Percentiles rank a stretch among this genome's conserved stretches.
phyloP scores from a whole-genome alignment of 1,284 basidiomycete genomes.

The Sporisorium scitamineum region DNA sequence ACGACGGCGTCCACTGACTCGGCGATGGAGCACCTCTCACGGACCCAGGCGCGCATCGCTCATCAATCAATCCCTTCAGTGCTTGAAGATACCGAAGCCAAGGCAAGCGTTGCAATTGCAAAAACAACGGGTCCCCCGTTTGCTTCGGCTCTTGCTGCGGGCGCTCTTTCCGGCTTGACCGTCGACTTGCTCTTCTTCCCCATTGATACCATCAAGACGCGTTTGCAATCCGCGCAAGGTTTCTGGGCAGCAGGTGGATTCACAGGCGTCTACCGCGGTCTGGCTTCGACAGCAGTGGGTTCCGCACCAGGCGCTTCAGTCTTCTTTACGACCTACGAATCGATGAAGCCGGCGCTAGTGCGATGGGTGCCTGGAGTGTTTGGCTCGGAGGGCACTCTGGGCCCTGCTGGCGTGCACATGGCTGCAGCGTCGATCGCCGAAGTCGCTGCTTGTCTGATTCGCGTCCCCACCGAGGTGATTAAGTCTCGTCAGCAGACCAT shows the following conservation, averaged over 20 bases:
- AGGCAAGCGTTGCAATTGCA: neutral
- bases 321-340: conserved; percentile 96
- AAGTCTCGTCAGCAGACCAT: conserved; percentile 86
- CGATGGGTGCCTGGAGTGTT: conserved; percentile 30
- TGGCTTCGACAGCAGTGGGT: conserved; percentile 94
- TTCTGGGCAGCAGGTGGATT: conserved; percentile 90
- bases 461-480: conserved; percentile 93
- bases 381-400: conserved; percentile 38
- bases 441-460: conserved; percentile 84
- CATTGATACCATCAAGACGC: conserved; percentile 95
- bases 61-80: conserved; percentile 37
- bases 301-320: conserved; percentile 94
- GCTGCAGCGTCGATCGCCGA: conserved; percentile 69
- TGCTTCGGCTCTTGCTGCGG: conserved; percentile 49
- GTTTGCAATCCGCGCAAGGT: conserved; percentile 87
- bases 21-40: conserved; percentile 15
- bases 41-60: conserved; percentile 17
- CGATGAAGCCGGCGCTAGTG: conserved; percentile 77
- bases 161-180: conserved; percentile 63
- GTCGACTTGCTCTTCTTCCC: conserved; percentile 93
- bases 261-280: conserved; percentile 89
- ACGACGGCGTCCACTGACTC: neutral
- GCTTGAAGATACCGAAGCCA: conserved; percentile 22
- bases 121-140: conserved; percentile 24
- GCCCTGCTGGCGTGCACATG: conserved; percentile 69